phyloP scores from a whole-genome alignment of 2,329 filamentous ascomycete genomes.

The Xylaria polymorpha region DNA sequence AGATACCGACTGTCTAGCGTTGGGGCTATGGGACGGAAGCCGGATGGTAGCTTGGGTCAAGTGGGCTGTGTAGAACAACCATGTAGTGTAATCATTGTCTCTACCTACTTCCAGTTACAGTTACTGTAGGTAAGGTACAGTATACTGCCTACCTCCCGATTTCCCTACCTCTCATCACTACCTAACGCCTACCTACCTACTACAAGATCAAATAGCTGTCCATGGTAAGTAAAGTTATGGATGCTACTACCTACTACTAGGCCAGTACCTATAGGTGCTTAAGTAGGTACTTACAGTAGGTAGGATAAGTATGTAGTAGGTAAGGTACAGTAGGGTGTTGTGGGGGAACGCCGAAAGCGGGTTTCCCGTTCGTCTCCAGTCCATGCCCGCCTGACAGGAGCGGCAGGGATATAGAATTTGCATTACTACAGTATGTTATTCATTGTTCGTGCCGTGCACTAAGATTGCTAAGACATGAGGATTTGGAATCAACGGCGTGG shows the following conservation, averaged over 20 bases:
- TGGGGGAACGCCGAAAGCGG: conserved; percentile 31
- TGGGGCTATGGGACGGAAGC: conserved; percentile 12
- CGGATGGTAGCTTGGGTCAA: background rate
- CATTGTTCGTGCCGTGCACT: conserved; percentile 12
- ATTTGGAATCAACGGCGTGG: conserved; percentile 33
- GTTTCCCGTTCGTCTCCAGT: conserved; percentile 19
- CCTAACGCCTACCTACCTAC: background rate
- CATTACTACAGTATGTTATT: conserved; percentile 9
- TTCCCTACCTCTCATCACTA: too few relatives aligned
- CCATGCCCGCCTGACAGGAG: conserved; percentile 19
- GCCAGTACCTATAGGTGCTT: background rate
- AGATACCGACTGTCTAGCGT: background rate
- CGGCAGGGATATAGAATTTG: conserved; percentile 31
- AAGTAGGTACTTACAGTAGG: background rate
- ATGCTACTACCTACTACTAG: background rate
- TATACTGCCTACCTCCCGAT: too few relatives aligned
- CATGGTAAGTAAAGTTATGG: too few relatives aligned
- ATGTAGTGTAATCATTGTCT: background rate
- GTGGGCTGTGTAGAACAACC: conserved; percentile 17
- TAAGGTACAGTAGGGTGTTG: conserved; percentile 3
- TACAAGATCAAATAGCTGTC: too few relatives aligned
- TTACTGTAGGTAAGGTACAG: too few relatives aligned
- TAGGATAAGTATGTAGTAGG: too few relatives aligned
- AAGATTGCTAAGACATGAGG: conserved; percentile 6
- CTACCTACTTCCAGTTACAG: background rate